Evolutionary conservation across 805 yeast species (phyloP).

Genomic region (Yarrowia sp.): DNA sequence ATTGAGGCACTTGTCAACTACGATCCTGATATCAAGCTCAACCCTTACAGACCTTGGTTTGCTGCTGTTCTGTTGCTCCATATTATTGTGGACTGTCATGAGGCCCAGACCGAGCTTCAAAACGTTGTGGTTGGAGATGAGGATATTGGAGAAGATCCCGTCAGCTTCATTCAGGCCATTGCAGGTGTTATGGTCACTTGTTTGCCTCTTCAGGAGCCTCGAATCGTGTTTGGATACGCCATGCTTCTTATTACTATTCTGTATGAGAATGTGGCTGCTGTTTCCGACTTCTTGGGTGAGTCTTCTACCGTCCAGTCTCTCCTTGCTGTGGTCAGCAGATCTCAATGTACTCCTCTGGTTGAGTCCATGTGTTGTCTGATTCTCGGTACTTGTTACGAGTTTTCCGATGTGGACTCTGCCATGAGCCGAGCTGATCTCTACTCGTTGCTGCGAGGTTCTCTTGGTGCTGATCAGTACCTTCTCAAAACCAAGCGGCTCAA

Average conservation of each 20-base stretch:
- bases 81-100: conserved; percentile 31
- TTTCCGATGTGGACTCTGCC: conserved; percentile 58
- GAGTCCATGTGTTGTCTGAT: conserved; percentile 73
- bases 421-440: conserved; percentile 57
- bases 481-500: conserved; percentile 71
- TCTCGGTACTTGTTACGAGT: conserved; percentile 78
- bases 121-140: conserved; percentile 53
- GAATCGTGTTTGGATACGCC: conserved; percentile 74
- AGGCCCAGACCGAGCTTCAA: conserved; percentile 32
- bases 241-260: conserved; percentile 74
- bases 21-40: conserved; percentile 66
- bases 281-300: conserved; percentile 70
- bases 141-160: conserved; percentile 59
- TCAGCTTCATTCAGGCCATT: conserved; percentile 69
- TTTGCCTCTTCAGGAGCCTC: conserved; percentile 59
- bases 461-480: conserved; percentile 78
- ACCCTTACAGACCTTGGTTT: conserved; percentile 89
- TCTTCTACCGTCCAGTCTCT: conserved; percentile 64
- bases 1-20: conserved; percentile 72
- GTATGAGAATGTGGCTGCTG: conserved; percentile 72
- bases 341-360: conserved; percentile 48
- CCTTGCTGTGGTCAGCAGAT: conserved; percentile 59
- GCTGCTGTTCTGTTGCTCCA: conserved; percentile 64
- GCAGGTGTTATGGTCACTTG: conserved; percentile 70
- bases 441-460: conserved; percentile 59